Conservation (phyloP, 164 flowering plant genomes). For the Stephania yunnanensis region DNA sequence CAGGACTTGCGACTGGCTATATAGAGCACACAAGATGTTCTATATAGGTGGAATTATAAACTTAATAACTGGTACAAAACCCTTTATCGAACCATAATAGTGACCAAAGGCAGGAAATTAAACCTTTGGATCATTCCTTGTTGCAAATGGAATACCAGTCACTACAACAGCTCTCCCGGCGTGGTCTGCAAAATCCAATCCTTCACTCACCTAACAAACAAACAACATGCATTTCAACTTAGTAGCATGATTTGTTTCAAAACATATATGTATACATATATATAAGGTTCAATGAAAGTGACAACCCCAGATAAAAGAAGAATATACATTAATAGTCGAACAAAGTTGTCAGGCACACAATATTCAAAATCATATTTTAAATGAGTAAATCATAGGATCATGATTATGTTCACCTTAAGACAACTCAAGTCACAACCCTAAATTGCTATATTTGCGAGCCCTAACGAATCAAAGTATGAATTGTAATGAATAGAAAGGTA, state of each 20-base stretch:
- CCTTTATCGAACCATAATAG: neutral
- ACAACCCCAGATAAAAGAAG: neutral
- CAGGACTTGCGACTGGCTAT: no score
- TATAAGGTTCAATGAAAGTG: neutral
- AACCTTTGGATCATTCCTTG: constrained; percentile 86
- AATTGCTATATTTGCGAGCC: no score
- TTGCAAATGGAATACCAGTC: constrained; percentile 90
- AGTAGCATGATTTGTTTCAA: neutral
- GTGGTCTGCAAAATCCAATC: constrained; percentile 94
- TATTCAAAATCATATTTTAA: no score
- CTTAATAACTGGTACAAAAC: no score
- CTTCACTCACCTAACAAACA: constrained; percentile 83
- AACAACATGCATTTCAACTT: constrained; percentile 1
- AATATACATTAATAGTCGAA: neutral
- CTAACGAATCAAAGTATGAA: no score
- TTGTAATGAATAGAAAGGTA: no score
- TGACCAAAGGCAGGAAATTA: constrained; percentile 3
- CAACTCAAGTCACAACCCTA: no score
- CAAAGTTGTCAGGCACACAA: no score
- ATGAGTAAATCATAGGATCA: no score
- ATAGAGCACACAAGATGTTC: no score
- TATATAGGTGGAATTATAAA: no score
- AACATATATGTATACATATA: neutral
- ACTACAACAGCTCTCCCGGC: constrained; percentile 95
- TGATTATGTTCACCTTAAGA: no score